Evolutionary conservation across 2,329 filamentous ascomycete species (phyloP).

Genomic region (Aspergillus pseudoglaucus): DNA sequence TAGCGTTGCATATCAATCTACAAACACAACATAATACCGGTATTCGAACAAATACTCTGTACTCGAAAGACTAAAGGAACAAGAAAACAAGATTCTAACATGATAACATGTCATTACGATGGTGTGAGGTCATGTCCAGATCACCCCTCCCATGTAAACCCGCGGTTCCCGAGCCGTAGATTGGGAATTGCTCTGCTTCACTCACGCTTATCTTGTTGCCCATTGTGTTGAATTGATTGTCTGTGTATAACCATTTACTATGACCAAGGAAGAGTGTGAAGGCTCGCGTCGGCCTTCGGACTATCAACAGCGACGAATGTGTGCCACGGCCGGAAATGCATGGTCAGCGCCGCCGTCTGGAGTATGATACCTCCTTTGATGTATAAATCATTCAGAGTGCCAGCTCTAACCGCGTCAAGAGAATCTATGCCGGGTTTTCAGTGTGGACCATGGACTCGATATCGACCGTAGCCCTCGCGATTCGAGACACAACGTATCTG

Average conservation of each 20-base stretch:
- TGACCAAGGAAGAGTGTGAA: conserved; percentile 1
- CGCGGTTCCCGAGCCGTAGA: not conserved
- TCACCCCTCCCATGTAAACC: not conserved
- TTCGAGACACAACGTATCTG: conserved; percentile 69
- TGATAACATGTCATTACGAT: not conserved
- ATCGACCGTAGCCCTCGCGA: conserved; percentile 58
- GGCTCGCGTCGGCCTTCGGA: conserved; percentile 26
- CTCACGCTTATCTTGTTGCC: not conserved
- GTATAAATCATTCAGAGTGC: not conserved
- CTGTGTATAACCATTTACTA: not conserved
- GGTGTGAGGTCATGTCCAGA: not conserved
- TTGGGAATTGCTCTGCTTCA: not conserved
- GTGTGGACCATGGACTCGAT: conserved; percentile 34
- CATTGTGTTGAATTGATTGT: not conserved
- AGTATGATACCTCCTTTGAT: conserved; percentile 18
- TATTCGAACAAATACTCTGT: too few species aligned
- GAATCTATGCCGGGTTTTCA: conserved; percentile 38
- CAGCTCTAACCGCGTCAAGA: conserved; percentile 17
- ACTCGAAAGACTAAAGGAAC: too few species aligned
- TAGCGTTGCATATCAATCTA: too few species aligned
- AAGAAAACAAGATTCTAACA: not conserved
- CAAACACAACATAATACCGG: too few species aligned
- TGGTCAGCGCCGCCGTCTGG: conserved; percentile 35
- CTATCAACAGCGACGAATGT: conserved; percentile 28
- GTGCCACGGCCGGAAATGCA: conserved; percentile 25